phyloP scores from a whole-genome alignment of 495 filamentous ascomycete genomes.

The Trichoderma reesei region DNA sequence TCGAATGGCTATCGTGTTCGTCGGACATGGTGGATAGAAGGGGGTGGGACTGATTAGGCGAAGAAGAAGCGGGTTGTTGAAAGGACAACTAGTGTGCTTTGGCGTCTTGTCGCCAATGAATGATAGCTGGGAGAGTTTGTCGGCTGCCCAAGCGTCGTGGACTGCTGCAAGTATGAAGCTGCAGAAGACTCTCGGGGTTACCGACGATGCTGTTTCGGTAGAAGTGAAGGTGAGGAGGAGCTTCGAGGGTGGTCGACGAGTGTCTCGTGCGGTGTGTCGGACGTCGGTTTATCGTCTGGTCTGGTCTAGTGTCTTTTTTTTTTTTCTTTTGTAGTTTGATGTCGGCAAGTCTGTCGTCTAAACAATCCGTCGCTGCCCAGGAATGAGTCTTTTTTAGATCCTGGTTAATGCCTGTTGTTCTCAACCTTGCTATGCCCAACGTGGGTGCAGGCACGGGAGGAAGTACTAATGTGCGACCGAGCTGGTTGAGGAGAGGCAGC shows the following conservation, averaged over 20 bases:
- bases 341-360: not conserved
- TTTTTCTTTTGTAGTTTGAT: not conserved
- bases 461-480: not conserved
- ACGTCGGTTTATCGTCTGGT: not conserved
- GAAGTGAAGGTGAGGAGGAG: too few species aligned
- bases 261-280: not conserved
- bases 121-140: not conserved
- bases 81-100: not conserved
- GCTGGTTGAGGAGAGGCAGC: not conserved
- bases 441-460: not conserved
- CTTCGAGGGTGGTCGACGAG: too few species aligned
- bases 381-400: not conserved
- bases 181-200: too few species aligned
- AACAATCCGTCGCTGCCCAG: not conserved
- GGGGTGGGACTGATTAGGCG: not conserved
- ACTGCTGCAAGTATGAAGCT: too few species aligned
- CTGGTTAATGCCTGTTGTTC: not conserved
- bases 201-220: too few species aligned
- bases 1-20: not conserved
- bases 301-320: not conserved
- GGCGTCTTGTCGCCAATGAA: not conserved
- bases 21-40: constrained; percentile 1
- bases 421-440: not conserved
- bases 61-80: not conserved
- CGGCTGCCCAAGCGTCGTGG: not conserved